A percentile compares a stretch with the other conserved stretches of the same genome.
Evolutionary conservation across 805 yeast genomes (phyloP).

Genomic region (Saturnispora halmiae): DNA sequence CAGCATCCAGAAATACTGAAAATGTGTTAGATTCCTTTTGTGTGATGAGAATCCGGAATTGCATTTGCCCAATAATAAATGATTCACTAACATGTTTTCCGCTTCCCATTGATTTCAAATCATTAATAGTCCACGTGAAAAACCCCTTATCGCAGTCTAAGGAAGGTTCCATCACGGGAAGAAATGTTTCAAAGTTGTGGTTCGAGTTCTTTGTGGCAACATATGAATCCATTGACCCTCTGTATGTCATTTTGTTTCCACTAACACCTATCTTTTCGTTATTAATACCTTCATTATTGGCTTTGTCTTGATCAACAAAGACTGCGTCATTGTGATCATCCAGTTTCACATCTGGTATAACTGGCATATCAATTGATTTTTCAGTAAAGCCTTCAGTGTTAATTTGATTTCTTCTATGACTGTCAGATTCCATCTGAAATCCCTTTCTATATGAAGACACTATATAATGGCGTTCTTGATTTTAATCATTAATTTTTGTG

Average conservation of each 20-base stretch:
- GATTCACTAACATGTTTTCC: constrained; percentile 33
- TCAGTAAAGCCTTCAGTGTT: no score
- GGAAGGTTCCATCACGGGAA: constrained; percentile 26
- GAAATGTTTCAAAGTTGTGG: constrained; percentile 14
- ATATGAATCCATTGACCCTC: not conserved
- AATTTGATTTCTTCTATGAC: no score
- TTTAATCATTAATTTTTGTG: not conserved
- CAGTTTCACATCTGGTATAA: no score
- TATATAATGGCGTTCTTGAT: no score
- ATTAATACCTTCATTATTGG: no score
- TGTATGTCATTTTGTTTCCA: no score
- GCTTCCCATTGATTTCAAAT: constrained; percentile 25
- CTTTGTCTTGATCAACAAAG: no score
- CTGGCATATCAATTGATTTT: no score
- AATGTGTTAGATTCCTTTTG: constrained; percentile 55
- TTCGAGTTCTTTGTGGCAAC: not conserved
- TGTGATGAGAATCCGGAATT: constrained; percentile 63
- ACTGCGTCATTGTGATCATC: no score
- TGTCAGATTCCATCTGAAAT: no score
- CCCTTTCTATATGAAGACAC: no score
- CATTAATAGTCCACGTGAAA: constrained; percentile 33
- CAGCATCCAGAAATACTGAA: constrained; percentile 77
- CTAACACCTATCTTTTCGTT: no score
- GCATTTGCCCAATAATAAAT: constrained; percentile 45
- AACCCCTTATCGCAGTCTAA: constrained; percentile 26